phyloP scores from a whole-genome alignment of 441 rosid species.

The Erodium texanum region DNA sequence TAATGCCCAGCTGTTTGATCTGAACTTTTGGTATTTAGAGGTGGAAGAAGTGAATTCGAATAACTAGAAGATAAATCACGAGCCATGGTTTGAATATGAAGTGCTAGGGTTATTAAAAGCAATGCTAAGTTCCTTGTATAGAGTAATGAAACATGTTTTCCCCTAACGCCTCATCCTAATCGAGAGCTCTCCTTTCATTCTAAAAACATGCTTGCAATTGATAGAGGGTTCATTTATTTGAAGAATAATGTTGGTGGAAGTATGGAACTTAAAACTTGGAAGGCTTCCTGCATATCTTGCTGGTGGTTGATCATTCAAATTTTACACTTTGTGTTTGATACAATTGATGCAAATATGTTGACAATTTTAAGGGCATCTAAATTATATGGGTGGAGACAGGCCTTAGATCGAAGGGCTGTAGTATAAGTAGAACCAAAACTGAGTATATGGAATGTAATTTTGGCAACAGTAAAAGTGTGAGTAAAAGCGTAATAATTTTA shows the following conservation, averaged over 20 bases:
- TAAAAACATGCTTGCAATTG: not conserved
- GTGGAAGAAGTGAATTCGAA: not conserved
- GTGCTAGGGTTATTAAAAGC: not conserved
- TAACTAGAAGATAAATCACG: too few relatives aligned
- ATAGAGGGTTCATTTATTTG: not conserved
- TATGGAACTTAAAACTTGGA: not conserved
- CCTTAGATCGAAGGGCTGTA: too few relatives aligned
- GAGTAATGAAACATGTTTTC: not conserved
- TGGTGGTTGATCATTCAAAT: not conserved
- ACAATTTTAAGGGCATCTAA: too few relatives aligned
- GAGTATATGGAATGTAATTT: not conserved
- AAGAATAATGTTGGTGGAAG: not conserved
- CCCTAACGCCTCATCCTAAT: not conserved
- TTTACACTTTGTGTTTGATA: too few relatives aligned
- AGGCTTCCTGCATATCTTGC: not conserved
- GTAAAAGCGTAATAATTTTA: too few relatives aligned
- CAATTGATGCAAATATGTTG: too few relatives aligned
- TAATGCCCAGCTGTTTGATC: not conserved
- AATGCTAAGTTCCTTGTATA: not conserved
- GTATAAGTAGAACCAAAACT: not conserved
- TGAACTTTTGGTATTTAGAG: too few relatives aligned
- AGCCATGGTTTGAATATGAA: not conserved
- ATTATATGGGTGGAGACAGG: too few relatives aligned
- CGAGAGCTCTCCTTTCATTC: not conserved
- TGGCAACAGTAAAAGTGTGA: not conserved